Percentiles rank a stretch among this genome's conserved stretches.
Conservation (phyloP, 805 yeast species). For the Millerozyma acaciae region DNA sequence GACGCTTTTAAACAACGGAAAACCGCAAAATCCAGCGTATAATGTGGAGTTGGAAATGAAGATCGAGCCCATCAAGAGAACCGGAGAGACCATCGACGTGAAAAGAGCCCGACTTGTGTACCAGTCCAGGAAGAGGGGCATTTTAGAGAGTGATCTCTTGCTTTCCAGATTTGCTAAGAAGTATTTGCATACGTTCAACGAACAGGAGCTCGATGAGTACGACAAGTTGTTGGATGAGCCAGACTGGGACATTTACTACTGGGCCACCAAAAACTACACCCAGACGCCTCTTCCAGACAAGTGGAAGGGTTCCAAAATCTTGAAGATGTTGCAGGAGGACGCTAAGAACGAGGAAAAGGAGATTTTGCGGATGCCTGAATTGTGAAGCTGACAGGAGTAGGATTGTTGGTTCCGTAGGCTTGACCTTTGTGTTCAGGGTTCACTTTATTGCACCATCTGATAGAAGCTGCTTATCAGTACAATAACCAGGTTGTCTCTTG, state of each 20-base stretch:
- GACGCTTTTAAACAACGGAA: constrained; percentile 35
- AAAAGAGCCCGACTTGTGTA: constrained; percentile 86
- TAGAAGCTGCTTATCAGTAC: too few relatives aligned
- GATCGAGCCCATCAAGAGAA: constrained; percentile 76
- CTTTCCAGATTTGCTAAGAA: constrained; percentile 81
- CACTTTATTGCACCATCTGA: too few relatives aligned
- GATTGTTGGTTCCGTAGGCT: too few relatives aligned
- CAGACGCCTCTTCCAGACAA: constrained; percentile 83
- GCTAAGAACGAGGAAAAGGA: constrained; percentile 69
- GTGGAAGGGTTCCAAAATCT: constrained; percentile 69
- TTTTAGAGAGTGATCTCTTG: constrained; percentile 85
- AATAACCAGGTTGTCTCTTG: too few relatives aligned
- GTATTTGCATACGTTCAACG: constrained; percentile 54
- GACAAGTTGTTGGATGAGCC: constrained; percentile 83
- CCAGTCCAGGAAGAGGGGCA: constrained; percentile 93
- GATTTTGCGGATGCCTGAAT: constrained; percentile 81
- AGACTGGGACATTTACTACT: constrained; percentile 99
- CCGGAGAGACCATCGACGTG: constrained; percentile 64
- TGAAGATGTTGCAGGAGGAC: constrained; percentile 64
- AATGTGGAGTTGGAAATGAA: constrained; percentile 36
- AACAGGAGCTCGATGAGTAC: constrained; percentile 73
- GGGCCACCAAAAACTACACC: constrained; percentile 86
- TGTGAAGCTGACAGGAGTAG: too few relatives aligned
- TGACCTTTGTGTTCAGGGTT: too few relatives aligned
- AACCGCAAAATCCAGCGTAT: constrained; percentile 39